These are phyloP conservation scores for Chalara sp. DNA, from an alignment of 2,329 filamentous ascomycete genomes.

Conservation along the genomic window DNA sequence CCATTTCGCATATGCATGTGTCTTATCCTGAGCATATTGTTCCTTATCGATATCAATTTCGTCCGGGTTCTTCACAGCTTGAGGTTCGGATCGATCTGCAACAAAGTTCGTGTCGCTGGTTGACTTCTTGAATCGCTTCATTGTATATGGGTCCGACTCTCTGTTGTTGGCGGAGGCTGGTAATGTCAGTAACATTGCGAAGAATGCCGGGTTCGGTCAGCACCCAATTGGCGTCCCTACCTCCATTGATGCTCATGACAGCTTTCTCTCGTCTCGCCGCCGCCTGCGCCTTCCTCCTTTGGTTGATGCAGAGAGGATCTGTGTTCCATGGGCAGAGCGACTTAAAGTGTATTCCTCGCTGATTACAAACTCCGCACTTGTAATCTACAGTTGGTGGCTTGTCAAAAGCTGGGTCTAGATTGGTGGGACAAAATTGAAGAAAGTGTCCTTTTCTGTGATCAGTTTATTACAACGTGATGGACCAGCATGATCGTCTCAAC, in stretches of 20 bases:
- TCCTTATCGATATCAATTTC: background rate
- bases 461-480: background rate
- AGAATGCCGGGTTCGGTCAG: background rate
- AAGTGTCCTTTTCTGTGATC: slow-evolving; percentile 29
- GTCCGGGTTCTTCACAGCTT: background rate
- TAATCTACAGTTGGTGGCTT: slow-evolving; percentile 25
- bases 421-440: slow-evolving; percentile 34
- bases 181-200: too few relatives aligned
- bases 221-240: background rate
- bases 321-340: slow-evolving; percentile 32
- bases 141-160: background rate
- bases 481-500: background rate
- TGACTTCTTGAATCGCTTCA: background rate
- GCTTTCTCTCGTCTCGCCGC: slow-evolving; percentile 2
- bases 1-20: too few relatives aligned
- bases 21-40: too few relatives aligned
- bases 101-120: too few relatives aligned
- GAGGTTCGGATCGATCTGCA: background rate
- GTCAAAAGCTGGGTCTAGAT: slow-evolving; percentile 34
- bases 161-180: background rate
- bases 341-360: slow-evolving; percentile 28
- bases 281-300: slow-evolving; percentile 25
- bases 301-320: slow-evolving; percentile 26
- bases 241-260: background rate
- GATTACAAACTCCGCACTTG: slow-evolving; percentile 29